Evolutionary conservation across 768 basidiomycete genomes (phyloP).

Genomic region (Symmetrospora coprosmae): DNA sequence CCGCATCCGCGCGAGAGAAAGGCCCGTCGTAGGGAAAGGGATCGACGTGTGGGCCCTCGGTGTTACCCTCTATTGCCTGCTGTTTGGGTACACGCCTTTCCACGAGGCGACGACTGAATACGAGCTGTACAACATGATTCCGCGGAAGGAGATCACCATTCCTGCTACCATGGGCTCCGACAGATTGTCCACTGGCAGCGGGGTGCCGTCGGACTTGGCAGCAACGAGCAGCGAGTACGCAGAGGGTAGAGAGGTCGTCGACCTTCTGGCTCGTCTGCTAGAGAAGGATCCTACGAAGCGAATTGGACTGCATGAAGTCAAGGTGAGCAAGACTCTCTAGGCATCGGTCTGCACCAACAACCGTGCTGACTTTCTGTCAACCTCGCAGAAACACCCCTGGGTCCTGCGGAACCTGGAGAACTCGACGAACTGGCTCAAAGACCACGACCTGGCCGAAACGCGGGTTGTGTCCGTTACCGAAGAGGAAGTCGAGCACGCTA

Average conservation of each 20-base stretch:
- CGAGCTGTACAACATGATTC: slow-evolving; percentile 63
- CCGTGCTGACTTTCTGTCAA: neutral
- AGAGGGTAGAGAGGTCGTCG: slow-evolving; percentile 53
- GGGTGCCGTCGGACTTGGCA: slow-evolving; percentile 35
- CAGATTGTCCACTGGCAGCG: slow-evolving; percentile 35
- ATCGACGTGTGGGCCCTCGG: slow-evolving; percentile 98
- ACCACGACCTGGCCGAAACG: slow-evolving; percentile 46
- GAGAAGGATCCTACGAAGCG: slow-evolving; percentile 31
- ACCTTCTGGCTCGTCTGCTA: slow-evolving; percentile 38
- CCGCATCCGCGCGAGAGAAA: slow-evolving; percentile 19
- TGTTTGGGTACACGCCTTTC: slow-evolving; percentile 79
- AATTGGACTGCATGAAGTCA: slow-evolving; percentile 62
- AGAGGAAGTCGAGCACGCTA: slow-evolving; percentile 57
- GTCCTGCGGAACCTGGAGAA: slow-evolving; percentile 41
- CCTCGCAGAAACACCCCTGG: slow-evolving; percentile 39
- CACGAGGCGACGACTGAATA: slow-evolving; percentile 49
- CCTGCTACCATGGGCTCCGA: slow-evolving; percentile 61
- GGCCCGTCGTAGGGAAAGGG: slow-evolving; percentile 44
- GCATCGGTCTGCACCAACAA: neutral
- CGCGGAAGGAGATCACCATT: slow-evolving; percentile 57
- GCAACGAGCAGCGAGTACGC: slow-evolving; percentile 37
- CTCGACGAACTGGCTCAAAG: slow-evolving; percentile 55
- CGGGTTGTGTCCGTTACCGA: slow-evolving; percentile 51
- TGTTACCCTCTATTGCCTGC: slow-evolving; percentile 82
- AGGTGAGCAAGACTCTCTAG: slow-evolving; percentile 44